A percentile compares a stretch with the other conserved stretches of the same genome.
Evolutionary conservation across 768 basidiomycete genomes (phyloP).

Genomic region (Zangia roseola): DNA sequence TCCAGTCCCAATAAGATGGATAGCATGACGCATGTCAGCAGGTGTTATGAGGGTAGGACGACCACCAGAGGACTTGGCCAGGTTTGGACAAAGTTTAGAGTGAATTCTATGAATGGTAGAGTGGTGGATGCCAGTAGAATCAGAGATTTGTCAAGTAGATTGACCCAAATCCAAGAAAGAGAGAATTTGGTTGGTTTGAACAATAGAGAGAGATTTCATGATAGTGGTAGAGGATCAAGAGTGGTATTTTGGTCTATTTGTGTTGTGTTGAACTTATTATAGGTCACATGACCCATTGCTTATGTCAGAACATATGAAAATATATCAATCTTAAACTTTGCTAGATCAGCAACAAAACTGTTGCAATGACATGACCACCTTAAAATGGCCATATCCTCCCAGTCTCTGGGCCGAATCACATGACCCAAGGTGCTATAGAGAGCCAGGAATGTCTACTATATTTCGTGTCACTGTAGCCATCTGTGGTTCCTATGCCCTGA

Average conservation of each 20-base stretch:
- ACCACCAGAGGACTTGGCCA: background rate
- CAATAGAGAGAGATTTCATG: slow-evolving; percentile 4
- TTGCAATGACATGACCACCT: background rate
- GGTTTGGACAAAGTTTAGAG: background rate
- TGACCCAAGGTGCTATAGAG: too few relatives aligned
- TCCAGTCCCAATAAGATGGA: background rate
- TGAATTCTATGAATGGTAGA: background rate
- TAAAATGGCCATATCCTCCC: too few relatives aligned
- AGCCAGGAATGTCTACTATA: background rate
- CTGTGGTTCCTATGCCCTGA: too few relatives aligned
- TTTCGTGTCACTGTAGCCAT: too few relatives aligned
- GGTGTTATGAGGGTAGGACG: too few relatives aligned
- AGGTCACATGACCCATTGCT: background rate
- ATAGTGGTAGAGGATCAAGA: background rate
- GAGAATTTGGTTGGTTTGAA: background rate
- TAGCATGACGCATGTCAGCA: background rate
- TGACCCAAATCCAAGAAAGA: too few relatives aligned
- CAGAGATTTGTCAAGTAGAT: background rate
- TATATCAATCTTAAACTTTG: background rate
- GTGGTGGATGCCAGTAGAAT: background rate
- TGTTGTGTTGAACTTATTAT: background rate
- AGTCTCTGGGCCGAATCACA: too few relatives aligned
- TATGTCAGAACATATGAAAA: background rate
- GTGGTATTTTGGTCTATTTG: background rate
- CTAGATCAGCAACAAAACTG: background rate